Conservation (phyloP, 768 basidiomycete genomes). For the Zangia roseola region DNA sequence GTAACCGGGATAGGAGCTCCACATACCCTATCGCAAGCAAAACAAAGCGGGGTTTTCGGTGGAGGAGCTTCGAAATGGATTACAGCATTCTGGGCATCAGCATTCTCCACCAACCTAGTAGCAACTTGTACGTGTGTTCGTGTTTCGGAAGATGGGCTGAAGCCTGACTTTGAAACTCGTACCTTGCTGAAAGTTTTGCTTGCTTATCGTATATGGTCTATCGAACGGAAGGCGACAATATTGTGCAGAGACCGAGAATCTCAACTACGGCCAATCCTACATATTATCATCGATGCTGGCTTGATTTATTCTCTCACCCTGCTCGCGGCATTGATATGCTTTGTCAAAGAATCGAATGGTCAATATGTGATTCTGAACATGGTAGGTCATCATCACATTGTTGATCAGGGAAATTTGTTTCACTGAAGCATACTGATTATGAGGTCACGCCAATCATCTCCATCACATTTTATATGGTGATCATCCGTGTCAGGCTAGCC, state of each 20-base stretch:
- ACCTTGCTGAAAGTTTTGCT: constrained; percentile 15
- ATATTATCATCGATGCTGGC: constrained; percentile 34
- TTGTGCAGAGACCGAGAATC: constrained; percentile 4
- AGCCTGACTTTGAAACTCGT: background rate
- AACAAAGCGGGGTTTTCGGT: constrained; percentile 20
- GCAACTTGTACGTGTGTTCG: constrained; percentile 24
- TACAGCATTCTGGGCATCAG: constrained; percentile 30
- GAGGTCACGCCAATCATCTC: constrained; percentile 14
- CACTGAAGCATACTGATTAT: background rate
- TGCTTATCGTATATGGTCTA: constrained; percentile 26
- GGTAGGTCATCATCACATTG: constrained; percentile 11
- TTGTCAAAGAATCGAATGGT: constrained; percentile 25
- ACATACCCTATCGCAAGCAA: background rate
- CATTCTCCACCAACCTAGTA: constrained; percentile 31
- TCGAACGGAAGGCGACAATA: constrained; percentile 19
- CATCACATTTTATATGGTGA: constrained; percentile 20
- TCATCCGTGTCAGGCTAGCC: constrained; percentile 9
- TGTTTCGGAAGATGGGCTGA: too few relatives aligned
- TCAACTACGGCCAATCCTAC: constrained; percentile 10
- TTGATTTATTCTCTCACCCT: constrained; percentile 35
- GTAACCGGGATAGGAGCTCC: constrained; percentile 2
- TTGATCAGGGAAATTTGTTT: background rate
- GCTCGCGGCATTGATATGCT: constrained; percentile 31
- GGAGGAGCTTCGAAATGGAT: constrained; percentile 30
- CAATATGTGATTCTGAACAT: constrained; percentile 36